Evolutionary conservation across 352 stramenopile species (phyloP), one percentile per base, ranked within the genome.

Genomic region (Globisporangium cystogenes): DNA sequence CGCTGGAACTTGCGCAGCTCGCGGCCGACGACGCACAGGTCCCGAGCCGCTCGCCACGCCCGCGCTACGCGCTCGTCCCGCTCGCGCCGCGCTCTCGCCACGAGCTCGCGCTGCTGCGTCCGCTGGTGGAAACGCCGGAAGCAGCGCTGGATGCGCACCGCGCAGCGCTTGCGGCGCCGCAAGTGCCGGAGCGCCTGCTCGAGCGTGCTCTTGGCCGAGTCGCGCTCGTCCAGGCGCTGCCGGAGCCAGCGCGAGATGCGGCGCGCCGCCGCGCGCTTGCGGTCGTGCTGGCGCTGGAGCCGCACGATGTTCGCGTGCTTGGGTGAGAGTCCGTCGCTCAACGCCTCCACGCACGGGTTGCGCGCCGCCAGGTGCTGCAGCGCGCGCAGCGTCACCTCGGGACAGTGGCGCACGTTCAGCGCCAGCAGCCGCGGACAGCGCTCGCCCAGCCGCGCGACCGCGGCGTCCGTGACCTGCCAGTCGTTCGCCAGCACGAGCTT

Each of bases 401-500:
- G 74, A 16, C 79, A 89, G 55, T 86, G 75, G 26, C 74, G 74
- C 16, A 87, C 63, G 50, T 83, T 70, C 12, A 93, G 57, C 7
- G 56, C 63, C 14, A 60, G 37, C 5, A 93, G 61, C 16, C 36
- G 59, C 3, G 36, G 59, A 41, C 68, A 86, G 7, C 46, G 55
- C 21, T 47, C 50, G 0, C 50, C 54, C 11, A 80, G 43, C 3
- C 54, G 36, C 29, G 24, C 35, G 8, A 93, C 29, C 4, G 71
- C 75, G 1, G 20, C 29, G 56, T 93, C 82, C 5, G 77, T 85
- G 43, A 93, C 48, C 41, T 88, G 72, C 75, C 77, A 86, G 67
- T 93, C 76, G 27, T 87, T 85, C 33, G 73, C 73, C 20, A 93
- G 52, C 12, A 75, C 62, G 31, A 93, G 65, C 15, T 63, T 64